phyloP scores from a whole-genome alignment of 768 basidiomycete genomes.

The Termitomyces sp. region DNA sequence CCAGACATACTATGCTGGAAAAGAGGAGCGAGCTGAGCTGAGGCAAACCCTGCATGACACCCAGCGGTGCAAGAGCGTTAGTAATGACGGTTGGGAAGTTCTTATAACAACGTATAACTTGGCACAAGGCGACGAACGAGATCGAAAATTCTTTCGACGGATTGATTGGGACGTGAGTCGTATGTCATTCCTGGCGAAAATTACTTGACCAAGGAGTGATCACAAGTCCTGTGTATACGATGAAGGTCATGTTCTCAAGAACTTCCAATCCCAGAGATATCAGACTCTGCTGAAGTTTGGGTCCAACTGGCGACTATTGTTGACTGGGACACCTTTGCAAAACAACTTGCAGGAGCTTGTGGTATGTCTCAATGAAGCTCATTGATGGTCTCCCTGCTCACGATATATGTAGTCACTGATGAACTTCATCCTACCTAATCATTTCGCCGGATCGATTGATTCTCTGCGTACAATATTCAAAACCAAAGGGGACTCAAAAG shows the following conservation, averaged over 20 bases:
- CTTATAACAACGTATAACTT: slow-evolving; percentile 95
- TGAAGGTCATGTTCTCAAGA: slow-evolving; percentile 96
- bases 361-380: slow-evolving; percentile 36
- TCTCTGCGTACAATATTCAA: slow-evolving; percentile 94
- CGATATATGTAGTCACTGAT: slow-evolving; percentile 75
- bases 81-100: slow-evolving; percentile 77
- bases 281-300: slow-evolving; percentile 80
- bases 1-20: slow-evolving; percentile 91
- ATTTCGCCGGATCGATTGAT: slow-evolving; percentile 74
- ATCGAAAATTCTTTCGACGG: slow-evolving; percentile 89
- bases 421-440: slow-evolving; percentile 94
- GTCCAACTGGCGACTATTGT: slow-evolving; percentile 83
- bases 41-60: slow-evolving; percentile 68
- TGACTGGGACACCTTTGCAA: slow-evolving; percentile 95
- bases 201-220: not conserved
- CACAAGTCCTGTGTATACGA: slow-evolving; percentile 88
- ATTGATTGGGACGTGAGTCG: slow-evolving; percentile 86
- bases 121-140: slow-evolving; percentile 83
- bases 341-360: slow-evolving; percentile 89
- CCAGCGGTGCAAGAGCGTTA: slow-evolving; percentile 39
- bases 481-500: slow-evolving; percentile 87
- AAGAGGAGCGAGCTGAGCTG: slow-evolving; percentile 74
- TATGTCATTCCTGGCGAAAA: not conserved
- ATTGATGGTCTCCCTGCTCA: slow-evolving; percentile 2
- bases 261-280: slow-evolving; percentile 96